Evolutionary conservation across 2,329 filamentous ascomycete genomes (phyloP).

Genomic region (Fusarium multiceps): DNA sequence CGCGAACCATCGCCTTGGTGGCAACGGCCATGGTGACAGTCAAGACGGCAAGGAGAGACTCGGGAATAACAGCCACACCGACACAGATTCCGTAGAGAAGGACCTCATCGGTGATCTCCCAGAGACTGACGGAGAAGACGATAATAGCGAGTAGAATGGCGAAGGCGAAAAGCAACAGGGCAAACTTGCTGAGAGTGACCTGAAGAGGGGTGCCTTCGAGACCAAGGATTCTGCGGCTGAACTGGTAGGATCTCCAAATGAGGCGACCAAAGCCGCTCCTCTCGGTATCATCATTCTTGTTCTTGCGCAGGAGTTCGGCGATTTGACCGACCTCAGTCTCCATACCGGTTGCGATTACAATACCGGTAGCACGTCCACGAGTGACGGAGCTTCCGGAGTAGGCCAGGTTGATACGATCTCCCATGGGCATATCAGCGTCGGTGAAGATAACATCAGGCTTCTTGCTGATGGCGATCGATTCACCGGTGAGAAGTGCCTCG

Average conservation of each 20-base stretch:
- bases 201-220: slow-evolving; percentile 84
- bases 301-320: slow-evolving; percentile 73
- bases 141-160: slow-evolving; percentile 71
- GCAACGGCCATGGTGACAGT: slow-evolving; percentile 78
- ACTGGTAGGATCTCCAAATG: slow-evolving; percentile 57
- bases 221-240: slow-evolving; percentile 67
- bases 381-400: slow-evolving; percentile 80
- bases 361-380: slow-evolving; percentile 74
- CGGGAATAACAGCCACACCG: slow-evolving; percentile 72
- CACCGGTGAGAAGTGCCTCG: slow-evolving; percentile 78
- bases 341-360: slow-evolving; percentile 79
- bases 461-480: slow-evolving; percentile 77
- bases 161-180: slow-evolving; percentile 80
- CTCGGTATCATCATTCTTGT: slow-evolving; percentile 57
- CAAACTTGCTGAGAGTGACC: slow-evolving; percentile 86
- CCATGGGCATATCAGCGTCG: slow-evolving; percentile 67
- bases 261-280: slow-evolving; percentile 58
- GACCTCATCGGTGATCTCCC: slow-evolving; percentile 65
- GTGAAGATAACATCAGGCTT: slow-evolving; percentile 66
- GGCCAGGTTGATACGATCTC: slow-evolving; percentile 76
- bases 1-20: slow-evolving; percentile 71
- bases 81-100: slow-evolving; percentile 71
- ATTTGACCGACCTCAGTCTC: slow-evolving; percentile 80
- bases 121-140: slow-evolving; percentile 70
- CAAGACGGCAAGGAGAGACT: slow-evolving; percentile 75